phyloP scores from a whole-genome alignment of 805 yeast genomes.

The Clavispora fructus region DNA sequence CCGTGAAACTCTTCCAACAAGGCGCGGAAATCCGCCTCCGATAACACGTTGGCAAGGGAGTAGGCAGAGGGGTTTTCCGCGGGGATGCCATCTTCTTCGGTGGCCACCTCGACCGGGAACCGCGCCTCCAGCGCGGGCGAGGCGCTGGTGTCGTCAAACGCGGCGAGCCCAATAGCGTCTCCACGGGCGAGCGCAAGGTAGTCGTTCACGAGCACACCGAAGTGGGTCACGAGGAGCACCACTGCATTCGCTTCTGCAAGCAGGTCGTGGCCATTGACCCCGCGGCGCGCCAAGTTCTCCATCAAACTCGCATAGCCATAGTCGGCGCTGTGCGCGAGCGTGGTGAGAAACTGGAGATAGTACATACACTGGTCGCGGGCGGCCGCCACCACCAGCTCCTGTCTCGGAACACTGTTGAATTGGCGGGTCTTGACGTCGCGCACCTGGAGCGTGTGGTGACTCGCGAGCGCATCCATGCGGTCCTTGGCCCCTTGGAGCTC shows the following conservation, averaged over 20 bases:
- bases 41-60: conserved; percentile 8
- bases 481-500: conserved; percentile 6
- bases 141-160: conserved; percentile 27
- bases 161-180: conserved; percentile 32
- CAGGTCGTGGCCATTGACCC: conserved; percentile 44
- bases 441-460: conserved; percentile 7
- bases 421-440: conserved; percentile 63
- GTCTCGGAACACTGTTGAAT: conserved; percentile 40
- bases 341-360: conserved; percentile 42
- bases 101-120: neutral
- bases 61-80: neutral
- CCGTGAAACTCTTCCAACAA: conserved; percentile 7
- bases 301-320: conserved; percentile 39
- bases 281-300: conserved; percentile 44
- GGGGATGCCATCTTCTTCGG: neutral
- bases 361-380: conserved; percentile 58
- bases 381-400: conserved; percentile 42
- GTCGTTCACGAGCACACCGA: conserved; percentile 35
- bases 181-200: conserved; percentile 44
- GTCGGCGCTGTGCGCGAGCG: conserved; percentile 12
- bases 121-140: neutral
- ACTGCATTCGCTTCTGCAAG: conserved; percentile 38
- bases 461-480: conserved; percentile 1
- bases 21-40: conserved; percentile 6
- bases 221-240: conserved; percentile 33